Base-by-base conservation (phyloP, 1,139 yeast species). In the Diutina sp. region DNA sequence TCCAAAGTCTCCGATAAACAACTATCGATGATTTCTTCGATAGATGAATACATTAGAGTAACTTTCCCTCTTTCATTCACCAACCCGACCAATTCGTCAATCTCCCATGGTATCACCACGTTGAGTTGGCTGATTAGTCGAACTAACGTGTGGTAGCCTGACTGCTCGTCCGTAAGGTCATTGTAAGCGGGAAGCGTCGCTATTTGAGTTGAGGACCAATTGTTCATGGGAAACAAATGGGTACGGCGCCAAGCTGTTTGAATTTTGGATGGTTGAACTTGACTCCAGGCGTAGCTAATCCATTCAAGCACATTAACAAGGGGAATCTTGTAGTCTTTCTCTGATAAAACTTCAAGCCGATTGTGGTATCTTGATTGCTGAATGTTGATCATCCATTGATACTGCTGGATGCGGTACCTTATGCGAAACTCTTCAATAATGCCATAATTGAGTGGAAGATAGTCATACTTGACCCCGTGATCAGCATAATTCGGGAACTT, bases 391-490 rank as follows among this genome's bases (percentile, higher is more conserved):
- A 82, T 72, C 46, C 78, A 82, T 59, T 78, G 69, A 61, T 83
- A 84, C 61, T 84, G 88, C 60, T 80, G 84, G 7, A 80, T 70
- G 59, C 89, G 73, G 64, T 80, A 84, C 54, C 81, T 69, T 12
- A 82, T 74, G 61, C 82, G 82, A 63, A 84, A 81, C 61, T 84
- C 88, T 59, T 82, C 84, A 35, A 81, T 72, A 4, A 83, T 80
- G 2, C 89, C 89, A 74, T 83, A 82, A 60, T 78, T 80, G 75
- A 82, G 82, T 2, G 88, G 88, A 46, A 83, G 67, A 63, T 80
- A 82, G 61, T 78, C 79, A 57, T 74, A 74, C 58, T 70, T 73
- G 46, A 70, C 70, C 6, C 77, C 77, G 56, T 68, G 69, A 58
- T 65, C 68, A 8, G 69, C 62, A 2, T 76, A 67, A 56, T 67